These are phyloP conservation scores for Acanthamoeba lenticulata DNA, from an alignment of 208 protist species.

Conservation along the genomic window DNA sequence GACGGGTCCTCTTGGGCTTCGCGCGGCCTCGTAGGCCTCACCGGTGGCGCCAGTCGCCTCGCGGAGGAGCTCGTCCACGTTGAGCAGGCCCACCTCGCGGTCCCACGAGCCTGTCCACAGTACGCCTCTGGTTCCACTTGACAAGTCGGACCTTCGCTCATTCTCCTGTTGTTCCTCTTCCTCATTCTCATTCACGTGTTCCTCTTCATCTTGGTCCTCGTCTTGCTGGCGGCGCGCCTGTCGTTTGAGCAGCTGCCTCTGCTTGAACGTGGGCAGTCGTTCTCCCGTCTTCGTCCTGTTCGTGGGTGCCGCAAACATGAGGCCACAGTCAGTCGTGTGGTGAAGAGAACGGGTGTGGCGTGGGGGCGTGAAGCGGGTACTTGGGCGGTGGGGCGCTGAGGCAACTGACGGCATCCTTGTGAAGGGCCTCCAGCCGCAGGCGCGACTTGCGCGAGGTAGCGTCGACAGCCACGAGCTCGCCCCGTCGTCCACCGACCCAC, in stretches of 20 bases:
- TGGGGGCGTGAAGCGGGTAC: background rate
- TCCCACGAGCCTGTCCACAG: slow-evolving; percentile 45
- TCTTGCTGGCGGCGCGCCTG: background rate
- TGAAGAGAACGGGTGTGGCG: background rate
- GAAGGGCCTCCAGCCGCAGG: background rate
- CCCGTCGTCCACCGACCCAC: background rate
- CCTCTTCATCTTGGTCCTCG: background rate
- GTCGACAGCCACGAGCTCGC: background rate
- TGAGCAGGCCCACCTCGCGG: background rate
- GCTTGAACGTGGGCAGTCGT: background rate
- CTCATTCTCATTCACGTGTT: background rate
- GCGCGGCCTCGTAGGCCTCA: background rate
- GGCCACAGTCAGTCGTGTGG: background rate
- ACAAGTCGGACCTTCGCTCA: background rate
- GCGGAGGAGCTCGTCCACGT: background rate
- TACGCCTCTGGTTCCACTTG: background rate
- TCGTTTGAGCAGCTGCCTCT: background rate
- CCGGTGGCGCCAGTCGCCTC: background rate
- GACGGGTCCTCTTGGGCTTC: background rate
- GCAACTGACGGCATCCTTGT: slow-evolving; percentile 28
- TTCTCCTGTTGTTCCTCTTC: background rate
- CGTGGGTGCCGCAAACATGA: background rate
- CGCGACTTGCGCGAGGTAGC: background rate
- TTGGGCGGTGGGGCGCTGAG: background rate
- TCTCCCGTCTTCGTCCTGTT: background rate